Base-by-base conservation (phyloP, 805 yeast species). In the Starmerella apicola region DNA sequence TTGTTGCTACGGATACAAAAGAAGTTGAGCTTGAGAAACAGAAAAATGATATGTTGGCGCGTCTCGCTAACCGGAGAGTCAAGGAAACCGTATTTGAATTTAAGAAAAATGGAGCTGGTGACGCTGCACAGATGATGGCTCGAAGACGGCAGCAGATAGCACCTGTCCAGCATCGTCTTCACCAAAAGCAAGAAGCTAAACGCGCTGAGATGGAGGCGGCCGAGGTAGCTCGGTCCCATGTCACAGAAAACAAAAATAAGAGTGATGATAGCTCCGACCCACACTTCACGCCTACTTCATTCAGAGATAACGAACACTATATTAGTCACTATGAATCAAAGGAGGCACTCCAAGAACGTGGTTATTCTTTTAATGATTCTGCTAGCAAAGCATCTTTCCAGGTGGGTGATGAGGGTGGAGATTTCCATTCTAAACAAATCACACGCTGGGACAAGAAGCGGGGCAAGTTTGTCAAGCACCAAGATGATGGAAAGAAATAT, bases 41-140 rank as follows among this genome's bases (percentile, higher is more conserved):
- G 51, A 69, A 68, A 47, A 91, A 81, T 50, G 82, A 81, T 56
- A 78, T 91, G 53, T 67, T 91, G 48, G 81, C 74, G 4, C 75
- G 76, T 51, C 64, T 91, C 44, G 73, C 74, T 44, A 71, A 81
- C 50, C 68, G 95, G 55, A 59, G 66, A 32, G 66, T 74, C 37
- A 79, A 82, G 52, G 97, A 91, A 57, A 91, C 98, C 0, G 96
- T 91, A 3, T 91, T 91, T 57, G 99, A 91, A 60, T 80, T 85
- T 60, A 72, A 76, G 45, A 74, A 77, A 53, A 51, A 51, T 15
- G 59, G 57, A 3, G 53, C 58, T 2, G 65, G 68, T 48, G 71
- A 76, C 36, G 67, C 84, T 55, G 78, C 81, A 29, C 78, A 78
- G 39, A 67, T 91, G 55, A 91, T 91, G 98, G 70, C 76, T 47